Evolutionary conservation across 257 asterid genomes (phyloP).

Genomic region (Nicotiana tabacum): DNA sequence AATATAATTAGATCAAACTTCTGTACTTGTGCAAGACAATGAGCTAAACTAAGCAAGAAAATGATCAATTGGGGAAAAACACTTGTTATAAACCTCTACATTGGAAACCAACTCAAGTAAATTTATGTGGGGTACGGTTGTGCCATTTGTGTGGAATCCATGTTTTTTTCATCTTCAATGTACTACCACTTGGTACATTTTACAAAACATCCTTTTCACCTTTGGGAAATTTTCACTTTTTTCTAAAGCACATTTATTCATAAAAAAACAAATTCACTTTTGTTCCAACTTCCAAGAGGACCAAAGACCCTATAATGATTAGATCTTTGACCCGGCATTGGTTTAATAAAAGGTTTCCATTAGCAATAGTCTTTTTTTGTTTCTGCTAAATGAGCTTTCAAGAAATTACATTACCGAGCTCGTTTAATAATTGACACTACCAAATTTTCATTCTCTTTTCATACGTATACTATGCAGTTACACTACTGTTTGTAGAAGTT

Average conservation of each 20-base stretch:
- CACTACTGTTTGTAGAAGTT: neutral
- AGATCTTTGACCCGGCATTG: neutral
- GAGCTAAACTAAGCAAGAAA: neutral
- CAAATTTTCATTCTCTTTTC: neutral
- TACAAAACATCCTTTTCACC: constrained; percentile 13
- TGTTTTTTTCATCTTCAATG: constrained; percentile 20
- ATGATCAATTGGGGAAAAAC: neutral
- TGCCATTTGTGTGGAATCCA: neutral
- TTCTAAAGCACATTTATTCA: neutral
- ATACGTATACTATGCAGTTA: neutral
- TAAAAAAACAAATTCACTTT: constrained; percentile 34
- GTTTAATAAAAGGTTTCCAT: neutral
- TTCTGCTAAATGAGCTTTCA: neutral
- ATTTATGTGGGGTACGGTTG: neutral
- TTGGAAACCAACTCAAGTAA: constrained; percentile 17
- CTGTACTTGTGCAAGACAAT: neutral
- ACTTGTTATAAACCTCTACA: neutral
- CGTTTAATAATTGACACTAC: neutral
- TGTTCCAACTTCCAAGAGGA: constrained; percentile 22
- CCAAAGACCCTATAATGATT: constrained; percentile 9
- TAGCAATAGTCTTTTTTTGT: neutral
- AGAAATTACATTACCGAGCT: neutral
- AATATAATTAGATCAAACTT: neutral
- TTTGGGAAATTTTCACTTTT: too few species aligned
- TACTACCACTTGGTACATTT: neutral